Evolutionary conservation across 2,329 filamentous ascomycete species (phyloP).

Genomic region (Chaetomiaceae sp.): DNA sequence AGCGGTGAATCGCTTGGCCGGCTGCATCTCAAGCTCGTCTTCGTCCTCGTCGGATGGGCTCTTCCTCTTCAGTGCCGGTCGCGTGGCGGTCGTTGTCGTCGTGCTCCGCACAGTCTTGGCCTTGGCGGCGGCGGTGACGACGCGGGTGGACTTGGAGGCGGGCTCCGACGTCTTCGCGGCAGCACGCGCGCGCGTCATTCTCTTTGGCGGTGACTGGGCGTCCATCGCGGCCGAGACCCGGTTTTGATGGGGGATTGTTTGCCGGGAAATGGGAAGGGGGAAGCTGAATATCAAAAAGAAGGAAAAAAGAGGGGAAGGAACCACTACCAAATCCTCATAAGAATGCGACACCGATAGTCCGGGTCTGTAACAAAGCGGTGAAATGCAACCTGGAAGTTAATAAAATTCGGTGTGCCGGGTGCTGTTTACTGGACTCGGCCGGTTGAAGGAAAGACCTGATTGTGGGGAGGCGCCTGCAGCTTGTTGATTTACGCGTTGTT

Average conservation of each 20-base stretch:
- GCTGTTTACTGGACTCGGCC: conserved; percentile 12
- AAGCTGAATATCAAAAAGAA: no score
- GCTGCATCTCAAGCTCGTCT: conserved; percentile 36
- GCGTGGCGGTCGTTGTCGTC: conserved; percentile 32
- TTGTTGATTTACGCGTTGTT: conserved; percentile 22
- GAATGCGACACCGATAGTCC: background rate
- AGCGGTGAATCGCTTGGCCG: conserved; percentile 15
- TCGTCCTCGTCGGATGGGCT: conserved; percentile 49
- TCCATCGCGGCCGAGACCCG: conserved; percentile 41
- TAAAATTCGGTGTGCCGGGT: background rate
- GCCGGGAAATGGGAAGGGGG: background rate
- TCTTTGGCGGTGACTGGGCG: conserved; percentile 51
- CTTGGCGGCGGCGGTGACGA: conserved; percentile 46
- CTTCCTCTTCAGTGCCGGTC: conserved; percentile 46
- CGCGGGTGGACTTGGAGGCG: conserved; percentile 38
- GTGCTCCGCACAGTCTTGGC: conserved; percentile 39
- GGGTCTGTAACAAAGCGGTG: background rate
- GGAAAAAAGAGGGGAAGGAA: conserved; percentile 10
- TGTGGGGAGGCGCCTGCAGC: conserved; percentile 15
- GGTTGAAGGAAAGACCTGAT: conserved; percentile 10
- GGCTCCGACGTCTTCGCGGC: conserved; percentile 35
- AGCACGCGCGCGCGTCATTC: conserved; percentile 50
- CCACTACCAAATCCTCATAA: conserved; percentile 16
- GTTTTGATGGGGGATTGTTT: background rate
- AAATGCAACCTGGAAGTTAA: background rate